Conservation (phyloP, 768 basidiomycete genomes). For the Cytidiella melzeri region DNA sequence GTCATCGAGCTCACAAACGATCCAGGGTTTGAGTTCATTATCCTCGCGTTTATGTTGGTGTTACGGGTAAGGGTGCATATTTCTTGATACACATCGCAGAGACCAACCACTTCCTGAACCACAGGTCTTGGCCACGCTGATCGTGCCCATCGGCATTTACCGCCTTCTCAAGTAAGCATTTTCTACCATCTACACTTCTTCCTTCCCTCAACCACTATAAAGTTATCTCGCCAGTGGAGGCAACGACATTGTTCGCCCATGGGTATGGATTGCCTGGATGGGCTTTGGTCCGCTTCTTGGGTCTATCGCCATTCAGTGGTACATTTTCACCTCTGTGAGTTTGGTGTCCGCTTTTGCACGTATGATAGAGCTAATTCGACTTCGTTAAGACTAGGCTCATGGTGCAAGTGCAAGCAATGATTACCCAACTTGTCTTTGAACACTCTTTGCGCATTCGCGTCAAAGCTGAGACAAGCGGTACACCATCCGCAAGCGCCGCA, state of each 20-base stretch:
- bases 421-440: slow-evolving; percentile 49
- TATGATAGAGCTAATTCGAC: neutral
- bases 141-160: slow-evolving; percentile 29
- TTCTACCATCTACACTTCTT: neutral
- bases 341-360: neutral
- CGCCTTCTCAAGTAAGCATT: slow-evolving; percentile 30
- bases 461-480: slow-evolving; percentile 9
- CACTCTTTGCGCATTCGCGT: slow-evolving; percentile 59
- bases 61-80: too few species aligned
- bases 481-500: neutral
- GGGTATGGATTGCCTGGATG: slow-evolving; percentile 39
- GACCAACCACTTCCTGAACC: neutral
- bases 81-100: neutral
- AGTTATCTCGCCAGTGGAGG: slow-evolving; percentile 34
- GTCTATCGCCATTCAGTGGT: slow-evolving; percentile 34
- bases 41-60: slow-evolving; percentile 14
- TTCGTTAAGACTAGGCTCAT: slow-evolving; percentile 11
- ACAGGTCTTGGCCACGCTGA: slow-evolving; percentile 18
- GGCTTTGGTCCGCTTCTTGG: slow-evolving; percentile 30
- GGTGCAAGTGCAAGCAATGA: slow-evolving; percentile 26
- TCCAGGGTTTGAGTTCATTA: slow-evolving; percentile 16
- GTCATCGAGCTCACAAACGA: neutral
- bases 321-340: slow-evolving; percentile 33
- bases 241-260: slow-evolving; percentile 35
- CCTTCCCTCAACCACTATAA: neutral